phyloP scores from a whole-genome alignment of 2,329 filamentous ascomycete genomes.

The Pleurostoma richardsiae region DNA sequence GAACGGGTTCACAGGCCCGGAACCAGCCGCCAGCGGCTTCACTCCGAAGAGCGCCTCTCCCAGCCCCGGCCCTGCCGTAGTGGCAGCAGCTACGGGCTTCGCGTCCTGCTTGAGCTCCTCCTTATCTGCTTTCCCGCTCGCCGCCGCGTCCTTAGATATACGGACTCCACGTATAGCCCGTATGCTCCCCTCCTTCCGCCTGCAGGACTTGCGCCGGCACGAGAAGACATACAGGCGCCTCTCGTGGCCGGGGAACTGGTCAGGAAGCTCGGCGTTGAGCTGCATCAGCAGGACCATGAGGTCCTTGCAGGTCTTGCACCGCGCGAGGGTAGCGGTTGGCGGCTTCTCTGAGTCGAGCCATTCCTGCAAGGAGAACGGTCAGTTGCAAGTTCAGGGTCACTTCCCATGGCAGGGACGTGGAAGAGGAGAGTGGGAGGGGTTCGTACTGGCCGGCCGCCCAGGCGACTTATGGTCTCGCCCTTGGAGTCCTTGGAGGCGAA shows the following conservation, averaged over 20 bases:
- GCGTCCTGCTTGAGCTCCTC: conserved; percentile 25
- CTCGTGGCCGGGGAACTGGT: conserved; percentile 81
- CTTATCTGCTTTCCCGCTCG: conserved; percentile 18
- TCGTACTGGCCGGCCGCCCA: conserved; percentile 82
- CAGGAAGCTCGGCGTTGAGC: conserved; percentile 84
- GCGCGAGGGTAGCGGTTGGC: conserved; percentile 71
- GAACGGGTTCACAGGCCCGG: conserved; percentile 49
- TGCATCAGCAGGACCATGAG: conserved; percentile 83
- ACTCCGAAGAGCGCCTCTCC: conserved; percentile 69
- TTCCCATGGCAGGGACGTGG: no score
- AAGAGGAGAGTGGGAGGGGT: neutral
- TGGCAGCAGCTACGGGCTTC: conserved; percentile 16
- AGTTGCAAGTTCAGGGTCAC: conserved; percentile 7
- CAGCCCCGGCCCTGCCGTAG: conserved; percentile 34
- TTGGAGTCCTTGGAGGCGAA: conserved; percentile 78
- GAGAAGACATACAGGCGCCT: conserved; percentile 82
- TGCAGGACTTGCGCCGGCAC: conserved; percentile 73
- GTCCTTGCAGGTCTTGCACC: conserved; percentile 82
- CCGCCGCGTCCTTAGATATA: conserved; percentile 35
- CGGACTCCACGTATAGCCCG: conserved; percentile 68
- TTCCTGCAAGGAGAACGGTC: conserved; percentile 45
- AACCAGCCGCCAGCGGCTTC: conserved; percentile 34
- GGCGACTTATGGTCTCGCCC: conserved; percentile 78
- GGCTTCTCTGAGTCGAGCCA: conserved; percentile 73
- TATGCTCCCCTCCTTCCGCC: conserved; percentile 77